Evolutionary conservation across 2,329 filamentous ascomycete species (phyloP), one percentile per base, ranked within the genome.

Genomic region (Aspergillus awamori): DNA sequence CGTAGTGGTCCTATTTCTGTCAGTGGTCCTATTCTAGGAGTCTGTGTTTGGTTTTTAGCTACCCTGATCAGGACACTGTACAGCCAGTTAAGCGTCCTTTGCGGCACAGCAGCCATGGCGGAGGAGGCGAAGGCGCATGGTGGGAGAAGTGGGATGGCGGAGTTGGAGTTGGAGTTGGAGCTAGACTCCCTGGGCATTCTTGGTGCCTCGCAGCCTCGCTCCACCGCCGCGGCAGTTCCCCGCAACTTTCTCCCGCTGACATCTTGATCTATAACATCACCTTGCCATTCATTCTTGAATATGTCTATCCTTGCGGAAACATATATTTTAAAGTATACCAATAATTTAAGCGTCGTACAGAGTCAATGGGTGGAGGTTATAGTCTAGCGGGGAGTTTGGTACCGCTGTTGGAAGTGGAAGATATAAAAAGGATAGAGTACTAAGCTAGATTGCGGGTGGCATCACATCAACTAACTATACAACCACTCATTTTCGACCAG

Each of bases 41-140:
- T 8, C 4, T n/a, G 8, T 20, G 26, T 8, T 45, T 3, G 59
- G 60, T 10, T 26, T 3, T 17, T 20, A 10, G 26, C 38, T 80
- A 92, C 90, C 70, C 88, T 91, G 45, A 89, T 91, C 61, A 98
- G 80, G 59, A 97, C 89, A 79, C 91, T 95, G 80, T 96, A 97
- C 5, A 98, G 87, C 94, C 94, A 98, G 80, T 93, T 93, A 72
- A 98, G 84, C 63, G 96, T 89, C 80, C 93, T 91, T 78, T 96
- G 93, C 71, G 92, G 90, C 74, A 97, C 91, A 70, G 88, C 87
- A 63, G 83, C 79, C 83, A 85, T 85, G 57, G 58, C 63, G 69
- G 62, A 53, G 45, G 47, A 56, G 60, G 26, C 39, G 41, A 17
- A 20, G 39, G 26, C 39, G 39, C 53, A 56, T 56, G 53, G 41